phyloP scores from a whole-genome alignment of 73 alveolate species.

The Tetrahymena thermophila region DNA sequence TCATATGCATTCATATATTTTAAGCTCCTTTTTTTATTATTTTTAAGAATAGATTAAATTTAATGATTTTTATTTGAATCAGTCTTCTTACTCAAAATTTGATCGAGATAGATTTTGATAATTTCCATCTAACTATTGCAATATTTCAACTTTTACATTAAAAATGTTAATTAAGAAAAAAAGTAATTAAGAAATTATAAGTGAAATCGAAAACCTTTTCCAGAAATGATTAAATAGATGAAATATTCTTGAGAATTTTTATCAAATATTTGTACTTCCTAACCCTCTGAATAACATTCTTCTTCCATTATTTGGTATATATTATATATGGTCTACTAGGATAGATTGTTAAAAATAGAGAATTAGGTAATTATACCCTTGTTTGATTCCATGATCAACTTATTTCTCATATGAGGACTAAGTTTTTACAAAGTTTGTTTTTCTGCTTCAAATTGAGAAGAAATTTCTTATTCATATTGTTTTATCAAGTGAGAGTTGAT shows the following conservation, averaged over 20 bases:
- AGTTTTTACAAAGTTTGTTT: neutral
- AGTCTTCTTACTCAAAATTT: neutral
- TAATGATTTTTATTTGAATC: too few relatives aligned
- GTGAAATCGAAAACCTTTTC: too few relatives aligned
- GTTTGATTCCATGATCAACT: neutral
- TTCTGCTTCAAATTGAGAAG: neutral
- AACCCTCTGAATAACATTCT: neutral
- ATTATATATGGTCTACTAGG: neutral
- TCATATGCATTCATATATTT: too few relatives aligned
- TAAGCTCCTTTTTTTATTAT: too few relatives aligned
- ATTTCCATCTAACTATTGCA: neutral
- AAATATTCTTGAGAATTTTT: neutral
- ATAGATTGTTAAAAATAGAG: neutral
- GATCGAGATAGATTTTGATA: neutral
- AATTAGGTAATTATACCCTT: neutral
- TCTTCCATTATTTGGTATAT: neutral
- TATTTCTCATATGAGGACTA: neutral
- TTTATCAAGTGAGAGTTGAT: neutral
- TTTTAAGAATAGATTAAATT: too few relatives aligned
- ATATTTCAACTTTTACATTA: neutral
- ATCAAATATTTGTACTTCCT: neutral
- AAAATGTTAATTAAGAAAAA: too few relatives aligned
- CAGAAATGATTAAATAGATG: neutral
- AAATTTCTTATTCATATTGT: neutral
- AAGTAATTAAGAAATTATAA: too few relatives aligned